Percentiles rank a stretch among this genome's conserved stretches.
phyloP scores from a whole-genome alignment of 75 land plant genomes.

The Picea glauca region DNA sequence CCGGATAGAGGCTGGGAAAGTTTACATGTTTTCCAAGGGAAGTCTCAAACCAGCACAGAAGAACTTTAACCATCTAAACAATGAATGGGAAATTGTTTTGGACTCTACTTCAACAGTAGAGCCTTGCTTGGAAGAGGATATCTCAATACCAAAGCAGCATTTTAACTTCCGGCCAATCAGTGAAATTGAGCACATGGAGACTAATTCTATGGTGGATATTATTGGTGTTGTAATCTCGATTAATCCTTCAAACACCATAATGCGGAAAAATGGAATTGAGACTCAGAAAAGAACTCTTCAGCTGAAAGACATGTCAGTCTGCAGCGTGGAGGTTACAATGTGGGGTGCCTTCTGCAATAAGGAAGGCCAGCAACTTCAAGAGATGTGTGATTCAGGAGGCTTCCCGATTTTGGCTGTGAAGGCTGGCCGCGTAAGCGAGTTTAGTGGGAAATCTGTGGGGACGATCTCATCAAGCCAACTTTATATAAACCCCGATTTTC shows the following conservation, averaged over 20 bases:
- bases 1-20: constrained; percentile 70
- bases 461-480: constrained; percentile 82
- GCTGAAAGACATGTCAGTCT: constrained; percentile 72
- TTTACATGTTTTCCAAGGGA: constrained; percentile 87
- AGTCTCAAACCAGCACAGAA: constrained; percentile 91
- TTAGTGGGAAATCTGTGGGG: constrained; percentile 94
- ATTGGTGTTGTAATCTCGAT: constrained; percentile 76
- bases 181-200: constrained; percentile 80
- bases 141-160: constrained; percentile 73
- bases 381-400: constrained; percentile 56
- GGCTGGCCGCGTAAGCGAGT: constrained; percentile 88
- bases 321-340: constrained; percentile 85
- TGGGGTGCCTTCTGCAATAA: constrained; percentile 96
- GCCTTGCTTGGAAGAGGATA: constrained; percentile 76
- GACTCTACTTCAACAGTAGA: constrained; percentile 78
- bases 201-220: constrained; percentile 71
- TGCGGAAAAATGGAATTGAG: constrained; percentile 96
- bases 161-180: constrained; percentile 76
- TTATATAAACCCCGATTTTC: constrained; percentile 74
- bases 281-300: constrained; percentile 80
- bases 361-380: constrained; percentile 85
- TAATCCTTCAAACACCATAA: constrained; percentile 61
- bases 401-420: constrained; percentile 85
- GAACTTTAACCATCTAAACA: constrained; percentile 87
- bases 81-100: constrained; percentile 93